A percentile compares a stretch with the other conserved stretches of the same genome.
These are phyloP conservation scores for Naganishia onofrii DNA, from an alignment of 768 basidiomycete species.

Conservation along the genomic window DNA sequence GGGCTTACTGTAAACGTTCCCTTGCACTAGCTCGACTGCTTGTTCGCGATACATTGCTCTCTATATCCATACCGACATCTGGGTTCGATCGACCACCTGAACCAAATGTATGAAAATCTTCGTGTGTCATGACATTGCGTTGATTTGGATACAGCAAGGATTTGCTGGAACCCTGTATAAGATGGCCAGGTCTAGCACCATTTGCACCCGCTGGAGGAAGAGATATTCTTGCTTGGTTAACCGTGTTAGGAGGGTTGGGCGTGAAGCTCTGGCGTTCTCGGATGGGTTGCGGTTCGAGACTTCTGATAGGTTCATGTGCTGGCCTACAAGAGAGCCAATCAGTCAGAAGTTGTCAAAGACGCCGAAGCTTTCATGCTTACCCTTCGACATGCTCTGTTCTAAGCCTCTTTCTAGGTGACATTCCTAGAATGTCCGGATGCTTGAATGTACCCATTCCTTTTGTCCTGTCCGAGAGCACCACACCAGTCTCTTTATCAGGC, in stretches of 20 bases:
- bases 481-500: background rate
- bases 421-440: conserved; percentile 7
- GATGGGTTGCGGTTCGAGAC: background rate
- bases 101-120: background rate
- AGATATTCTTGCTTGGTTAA: conserved; percentile 13
- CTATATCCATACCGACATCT: background rate
- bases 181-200: background rate
- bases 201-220: background rate
- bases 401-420: conserved; percentile 17
- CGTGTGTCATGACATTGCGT: background rate
- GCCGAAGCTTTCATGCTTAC: background rate
- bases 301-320: background rate
- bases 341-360: background rate
- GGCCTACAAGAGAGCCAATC: background rate
- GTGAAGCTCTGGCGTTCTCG: conserved; percentile 5
- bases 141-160: background rate
- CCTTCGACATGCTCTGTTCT: conserved; percentile 9
- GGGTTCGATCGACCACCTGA: background rate
- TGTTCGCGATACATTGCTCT: conserved; percentile 4
- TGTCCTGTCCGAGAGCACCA: conserved; percentile 4
- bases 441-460: conserved; percentile 13
- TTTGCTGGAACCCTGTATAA: background rate
- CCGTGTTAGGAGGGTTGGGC: conserved; percentile 6
- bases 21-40: conserved; percentile 19
- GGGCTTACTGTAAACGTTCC: conserved; percentile 15